Base-by-base conservation (phyloP, 768 basidiomycete species). In the Auricularia heimuer region DNA sequence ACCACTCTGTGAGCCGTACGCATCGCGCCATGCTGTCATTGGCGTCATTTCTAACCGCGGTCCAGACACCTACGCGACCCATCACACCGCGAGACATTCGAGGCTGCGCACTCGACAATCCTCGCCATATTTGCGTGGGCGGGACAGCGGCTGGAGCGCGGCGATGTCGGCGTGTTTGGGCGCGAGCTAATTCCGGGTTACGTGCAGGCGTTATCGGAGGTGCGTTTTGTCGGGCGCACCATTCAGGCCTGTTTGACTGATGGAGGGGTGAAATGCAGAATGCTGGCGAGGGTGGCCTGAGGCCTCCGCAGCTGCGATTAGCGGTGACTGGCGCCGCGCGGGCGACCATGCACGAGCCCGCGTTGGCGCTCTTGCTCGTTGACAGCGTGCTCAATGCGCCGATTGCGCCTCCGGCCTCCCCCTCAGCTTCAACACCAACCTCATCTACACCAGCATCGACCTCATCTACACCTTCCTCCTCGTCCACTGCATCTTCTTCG, bases 61-160 rank as follows among this genome's bases (percentile, higher is more conserved):
- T 29, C 29, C 29, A 92, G 90, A 18, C 82, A 88, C 71, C 78
- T 92, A 35, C 79, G 77, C 63, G 81, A 86, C 65, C 68, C 84
- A 1, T 65, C 64, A 14, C 79, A 90, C 68, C 84, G 88, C 39
- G 89, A 93, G 68, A 85, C 85, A n/a, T 94, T 85, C 69, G 92
- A 95, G 73, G 88, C 90, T 0, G 85, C 92, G 1, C 93, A 94
- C 72, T 94, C 92, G 8, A 89, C 90, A 34, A 76, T 94, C 42
- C 77, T 95, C 14, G 81, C 92, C 3, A 78, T 92, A 47, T 87
- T 92, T 70, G 82, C 88, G 62, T 45, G 56, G 62, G 24, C 18
- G 44, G 62, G 7, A 47, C 61, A 45, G 62, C 64, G 29, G 62
- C 29, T 63, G 29, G 54, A 66, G 16, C 34, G 61, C 45, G 24